Evolutionary conservation across 192 early-diverging fungal genomes (phyloP).

Genomic region (Backusella mclennaniae): DNA sequence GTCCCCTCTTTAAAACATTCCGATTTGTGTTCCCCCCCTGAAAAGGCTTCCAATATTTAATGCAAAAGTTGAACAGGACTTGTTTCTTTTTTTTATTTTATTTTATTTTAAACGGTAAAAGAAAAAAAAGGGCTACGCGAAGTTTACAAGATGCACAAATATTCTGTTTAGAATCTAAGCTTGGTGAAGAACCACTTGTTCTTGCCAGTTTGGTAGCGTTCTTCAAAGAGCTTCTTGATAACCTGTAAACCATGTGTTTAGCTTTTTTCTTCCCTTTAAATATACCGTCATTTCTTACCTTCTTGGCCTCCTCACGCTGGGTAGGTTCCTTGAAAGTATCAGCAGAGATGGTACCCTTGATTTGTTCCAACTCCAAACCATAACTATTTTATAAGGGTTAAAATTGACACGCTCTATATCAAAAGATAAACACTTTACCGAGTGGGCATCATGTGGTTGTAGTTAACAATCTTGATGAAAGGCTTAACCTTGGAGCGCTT

Average conservation of each 20-base stretch:
- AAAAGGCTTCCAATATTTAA: neutral
- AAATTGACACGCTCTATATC: neutral
- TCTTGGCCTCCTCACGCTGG: slow-evolving; percentile 87
- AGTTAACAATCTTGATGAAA: slow-evolving; percentile 99
- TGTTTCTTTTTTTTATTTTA: neutral
- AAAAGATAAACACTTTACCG: slow-evolving; percentile 53
- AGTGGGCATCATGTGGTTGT: slow-evolving; percentile 99
- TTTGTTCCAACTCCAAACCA: slow-evolving; percentile 91
- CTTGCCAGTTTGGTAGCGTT: slow-evolving; percentile 97
- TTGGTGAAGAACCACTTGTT: slow-evolving; percentile 99
- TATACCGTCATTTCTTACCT: slow-evolving; percentile 38
- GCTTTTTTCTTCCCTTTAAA: too few relatives aligned
- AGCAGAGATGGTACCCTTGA: slow-evolving; percentile 83
- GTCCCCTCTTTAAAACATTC: too few relatives aligned
- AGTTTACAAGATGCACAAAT: neutral
- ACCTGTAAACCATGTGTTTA: slow-evolving; percentile 29
- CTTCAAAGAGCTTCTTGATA: slow-evolving; percentile 95
- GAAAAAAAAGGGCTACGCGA: neutral
- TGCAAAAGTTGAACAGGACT: slow-evolving; percentile 4
- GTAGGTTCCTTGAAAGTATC: slow-evolving; percentile 95
- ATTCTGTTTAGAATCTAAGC: slow-evolving; percentile 82
- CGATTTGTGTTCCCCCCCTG: neutral
- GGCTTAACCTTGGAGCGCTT: slow-evolving; percentile 98
- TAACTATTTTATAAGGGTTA: slow-evolving; percentile 52
- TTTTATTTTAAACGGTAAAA: slow-evolving; percentile 8